Evolutionary conservation across 83 land plant genomes (phyloP).

Genomic region (Thuja plicata): DNA sequence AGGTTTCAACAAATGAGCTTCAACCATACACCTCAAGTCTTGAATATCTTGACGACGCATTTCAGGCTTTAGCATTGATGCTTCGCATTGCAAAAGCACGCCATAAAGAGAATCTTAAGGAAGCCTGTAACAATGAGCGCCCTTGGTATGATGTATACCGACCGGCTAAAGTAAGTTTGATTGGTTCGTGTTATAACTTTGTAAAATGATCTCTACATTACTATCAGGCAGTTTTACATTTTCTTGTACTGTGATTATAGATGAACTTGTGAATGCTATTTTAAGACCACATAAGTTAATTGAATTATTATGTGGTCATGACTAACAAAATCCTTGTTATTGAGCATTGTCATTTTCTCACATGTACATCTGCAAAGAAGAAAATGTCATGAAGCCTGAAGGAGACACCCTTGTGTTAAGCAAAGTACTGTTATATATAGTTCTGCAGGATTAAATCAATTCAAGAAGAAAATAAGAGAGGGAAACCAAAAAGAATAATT

Average conservation of each 20-base stretch:
- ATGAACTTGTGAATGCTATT: not conserved
- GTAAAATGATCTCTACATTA: not conserved
- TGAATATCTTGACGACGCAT: constrained; percentile 34
- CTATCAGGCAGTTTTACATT: not conserved
- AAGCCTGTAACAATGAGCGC: constrained; percentile 37
- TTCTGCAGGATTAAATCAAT: not conserved
- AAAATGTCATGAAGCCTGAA: not conserved
- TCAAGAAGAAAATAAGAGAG: not conserved
- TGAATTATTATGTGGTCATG: not conserved
- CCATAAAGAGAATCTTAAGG: constrained; percentile 39
- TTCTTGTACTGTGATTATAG: not conserved
- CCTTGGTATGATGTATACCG: constrained; percentile 30
- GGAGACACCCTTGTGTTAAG: not conserved
- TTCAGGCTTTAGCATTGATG: constrained; percentile 32
- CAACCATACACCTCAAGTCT: constrained; percentile 27
- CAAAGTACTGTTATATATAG: not conserved
- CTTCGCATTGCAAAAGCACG: constrained; percentile 36
- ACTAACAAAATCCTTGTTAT: not conserved
- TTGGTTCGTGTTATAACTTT: not conserved
- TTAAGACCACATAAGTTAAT: not conserved
- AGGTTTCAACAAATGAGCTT: constrained; percentile 20
- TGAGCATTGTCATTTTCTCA: not conserved
- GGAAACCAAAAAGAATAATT: not conserved
- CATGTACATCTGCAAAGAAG: not conserved
- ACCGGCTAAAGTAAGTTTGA: constrained; percentile 21